Evolutionary conservation across 805 yeast species (phyloP).

Genomic region (Monosporozyma aerobia): DNA sequence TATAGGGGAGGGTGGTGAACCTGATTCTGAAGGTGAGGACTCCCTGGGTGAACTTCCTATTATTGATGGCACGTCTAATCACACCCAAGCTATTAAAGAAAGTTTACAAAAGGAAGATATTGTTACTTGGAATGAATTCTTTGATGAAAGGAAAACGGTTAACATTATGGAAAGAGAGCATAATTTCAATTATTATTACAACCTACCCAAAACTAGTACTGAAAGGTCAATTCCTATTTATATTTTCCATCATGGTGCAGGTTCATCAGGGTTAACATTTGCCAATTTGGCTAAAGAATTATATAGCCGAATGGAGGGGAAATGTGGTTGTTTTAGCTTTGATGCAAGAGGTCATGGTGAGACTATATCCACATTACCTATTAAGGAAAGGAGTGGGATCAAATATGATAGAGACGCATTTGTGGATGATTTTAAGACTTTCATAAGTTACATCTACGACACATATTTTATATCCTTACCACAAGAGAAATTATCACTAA

Average conservation of each 20-base stretch:
- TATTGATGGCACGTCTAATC: background rate
- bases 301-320: slow-evolving; percentile 24
- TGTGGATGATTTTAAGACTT: slow-evolving; percentile 44
- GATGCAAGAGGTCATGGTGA: slow-evolving; percentile 85
- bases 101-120: background rate
- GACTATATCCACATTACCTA: slow-evolving; percentile 21
- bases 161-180: slow-evolving; percentile 11
- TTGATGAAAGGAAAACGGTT: slow-evolving; percentile 12
- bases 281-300: slow-evolving; percentile 40
- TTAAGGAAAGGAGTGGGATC: background rate
- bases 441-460: background rate
- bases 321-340: slow-evolving; percentile 58
- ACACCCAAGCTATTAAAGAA: background rate
- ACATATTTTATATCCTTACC: background rate
- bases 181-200: slow-evolving; percentile 47
- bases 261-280: slow-evolving; percentile 77
- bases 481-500: slow-evolving; percentile 28
- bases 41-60: background rate
- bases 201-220: slow-evolving; percentile 36
- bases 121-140: slow-evolving; percentile 19
- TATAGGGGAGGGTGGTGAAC: background rate
- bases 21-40: slow-evolving; percentile 4
- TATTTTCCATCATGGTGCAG: slow-evolving; percentile 90
- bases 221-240: slow-evolving; percentile 42
- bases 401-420: slow-evolving; percentile 43